Base-by-base conservation (phyloP, 176 grass and related monocot species). In the Neostapfia colusana region DNA sequence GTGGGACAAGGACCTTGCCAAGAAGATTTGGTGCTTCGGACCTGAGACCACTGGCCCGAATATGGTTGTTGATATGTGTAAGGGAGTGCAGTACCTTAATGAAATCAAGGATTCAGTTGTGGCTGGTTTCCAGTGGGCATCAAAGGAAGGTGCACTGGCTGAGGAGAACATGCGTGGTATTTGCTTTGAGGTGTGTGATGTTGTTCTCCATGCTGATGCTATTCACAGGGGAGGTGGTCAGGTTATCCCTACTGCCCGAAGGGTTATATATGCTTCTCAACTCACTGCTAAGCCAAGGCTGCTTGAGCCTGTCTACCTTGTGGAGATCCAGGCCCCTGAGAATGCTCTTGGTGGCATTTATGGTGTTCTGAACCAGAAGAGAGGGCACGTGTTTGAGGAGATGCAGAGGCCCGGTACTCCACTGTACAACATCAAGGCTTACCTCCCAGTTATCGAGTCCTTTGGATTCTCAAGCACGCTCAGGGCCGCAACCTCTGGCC, bases 21-120 rank as follows among this genome's bases (percentile, higher is more conserved):
- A 96, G 92, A 96, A 92, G 74, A 96, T 96, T 3, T 96, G 92
- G 92, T 96, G 92, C 71, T 96, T 96, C n/a, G 92, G 92, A 40
- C 92, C 92, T 28, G 92, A 96, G 68, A 92, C 92, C 1, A 96
- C 92, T 5, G 92, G 92, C 3, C 89, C 92, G 0, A 96, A 96
- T 75, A 95, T 91, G 83, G 92, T 95, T 5, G 92, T 95, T 27
- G 92, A 95, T 58, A 95, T 95, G 92, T 95, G 92, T 77, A 96
- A 92, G 82, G 89, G 92, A 89, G 92, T 96, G 17, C 92, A 96
- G 60, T 96, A 92, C 36, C 82, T 96, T 50, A 92, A 89, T 83
- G 92, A 96, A 80, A 92, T 92, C 78, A 96, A 90, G 81, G 92
- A 96, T 23, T 96, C 92, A 26, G 92, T 95, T 13, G 92, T 91